Conservation (phyloP, 2,329 filamentous ascomycete genomes). For the Neofusicoccum cordaticola region DNA sequence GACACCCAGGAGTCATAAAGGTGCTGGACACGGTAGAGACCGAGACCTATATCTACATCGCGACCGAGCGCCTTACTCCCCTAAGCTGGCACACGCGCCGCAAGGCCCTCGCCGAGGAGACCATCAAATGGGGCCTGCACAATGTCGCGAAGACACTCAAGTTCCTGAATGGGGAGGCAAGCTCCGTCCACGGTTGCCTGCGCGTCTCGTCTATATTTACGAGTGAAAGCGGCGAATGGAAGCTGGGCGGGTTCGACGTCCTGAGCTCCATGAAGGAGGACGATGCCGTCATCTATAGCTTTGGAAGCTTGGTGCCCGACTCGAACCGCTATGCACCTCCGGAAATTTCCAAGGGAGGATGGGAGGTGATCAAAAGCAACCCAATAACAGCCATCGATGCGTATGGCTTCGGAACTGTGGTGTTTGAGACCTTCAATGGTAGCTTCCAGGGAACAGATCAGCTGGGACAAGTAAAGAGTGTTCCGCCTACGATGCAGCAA, state of each 20-base stretch:
- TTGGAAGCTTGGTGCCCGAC: constrained; percentile 83
- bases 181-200: constrained; percentile 85
- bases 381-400: constrained; percentile 81
- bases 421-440: constrained; percentile 91
- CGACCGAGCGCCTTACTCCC: constrained; percentile 84
- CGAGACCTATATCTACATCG: constrained; percentile 92
- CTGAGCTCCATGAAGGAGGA: constrained; percentile 95
- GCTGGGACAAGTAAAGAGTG: constrained; percentile 77
- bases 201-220: constrained; percentile 86
- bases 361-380: constrained; percentile 83
- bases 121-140: constrained; percentile 93
- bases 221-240: constrained; percentile 97
- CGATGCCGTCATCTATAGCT: constrained; percentile 87
- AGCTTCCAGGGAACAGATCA: constrained; percentile 74
- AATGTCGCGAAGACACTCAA: constrained; percentile 88
- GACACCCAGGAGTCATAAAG: constrained; percentile 92
- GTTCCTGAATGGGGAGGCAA: constrained; percentile 92
- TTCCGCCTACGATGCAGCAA: constrained; percentile 84
- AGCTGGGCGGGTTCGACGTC: constrained; percentile 88
- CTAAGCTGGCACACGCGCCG: constrained; percentile 87
- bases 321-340: constrained; percentile 81
- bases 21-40: constrained; percentile 96
- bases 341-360: constrained; percentile 81
- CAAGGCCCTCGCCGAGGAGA: constrained; percentile 84
- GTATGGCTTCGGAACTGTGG: constrained; percentile 78